Base-by-base conservation (phyloP, 2,329 filamentous ascomycete genomes). In the Aspergillus pseudonomiae region DNA sequence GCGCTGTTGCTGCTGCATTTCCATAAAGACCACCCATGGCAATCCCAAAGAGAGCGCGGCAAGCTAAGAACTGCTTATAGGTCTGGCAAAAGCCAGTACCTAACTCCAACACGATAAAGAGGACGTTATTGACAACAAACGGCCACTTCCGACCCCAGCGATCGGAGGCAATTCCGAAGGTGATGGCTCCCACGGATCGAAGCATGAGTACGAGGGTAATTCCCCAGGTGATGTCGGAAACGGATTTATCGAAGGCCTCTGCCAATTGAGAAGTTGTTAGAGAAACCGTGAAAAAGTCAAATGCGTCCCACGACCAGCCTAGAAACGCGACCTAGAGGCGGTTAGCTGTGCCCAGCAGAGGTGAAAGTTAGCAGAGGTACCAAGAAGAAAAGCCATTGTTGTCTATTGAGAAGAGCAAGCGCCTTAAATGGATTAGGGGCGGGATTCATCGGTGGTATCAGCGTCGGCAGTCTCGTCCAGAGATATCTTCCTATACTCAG, bases 11-110 rank as follows among this genome's bases (percentile, higher is more conserved):
- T 11, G 86, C 85, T 12, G 84, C 85, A 67, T 88, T 88, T 4
- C 86, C 86, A 68, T 88, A 88, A 12, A 88, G 72, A 56, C 86
- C 86, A 24, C 86, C 86, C 87, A 89, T 89, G 7, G 87, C 87
- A 70, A 89, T 85, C 24, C 87, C 87, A 67, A 87, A 89, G 4
- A 89, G 76, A 0, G 87, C 84, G 19, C 87, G 81, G 54, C 86
- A 85, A 2, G 79, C 86, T 39, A 89, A 75, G 68, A 89, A 89
- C 64, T 85, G 81, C 10, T 83, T 73, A 70, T 88, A 88, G 2
- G 84, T 88, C 10, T 83, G 74, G 65, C 82, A 85, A 70, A 89
- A 89, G 26, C 86, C 86, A 0, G 86, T 87, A 1, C 81, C 87
- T 9, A 89, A 77, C 68, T 89, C 87, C 21, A 89, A 75, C 3